phyloP scores from a whole-genome alignment of 225 moss, liverwort and hornwort species.

The Sphagnum contortum region DNA sequence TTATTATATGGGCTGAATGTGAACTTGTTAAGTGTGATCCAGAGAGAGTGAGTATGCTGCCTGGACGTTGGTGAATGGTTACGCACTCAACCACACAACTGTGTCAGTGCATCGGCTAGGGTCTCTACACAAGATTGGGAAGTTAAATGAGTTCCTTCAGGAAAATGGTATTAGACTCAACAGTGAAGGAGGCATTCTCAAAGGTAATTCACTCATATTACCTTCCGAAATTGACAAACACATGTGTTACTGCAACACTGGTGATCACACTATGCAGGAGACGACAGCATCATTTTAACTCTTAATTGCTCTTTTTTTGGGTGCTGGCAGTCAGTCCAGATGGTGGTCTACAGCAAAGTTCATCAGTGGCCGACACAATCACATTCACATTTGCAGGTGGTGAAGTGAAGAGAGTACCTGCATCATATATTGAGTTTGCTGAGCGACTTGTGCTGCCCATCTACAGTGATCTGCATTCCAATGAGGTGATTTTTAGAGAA shows the following conservation, averaged over 20 bases:
- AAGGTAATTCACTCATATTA: constrained; percentile 33
- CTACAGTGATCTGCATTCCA: constrained; percentile 34
- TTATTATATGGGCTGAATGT: too few relatives aligned
- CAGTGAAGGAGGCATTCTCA: constrained; percentile 81
- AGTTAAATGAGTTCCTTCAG: constrained; percentile 73
- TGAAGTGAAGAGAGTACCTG: constrained; percentile 69
- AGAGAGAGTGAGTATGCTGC: constrained; percentile 99
- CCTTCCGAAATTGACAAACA: too few relatives aligned
- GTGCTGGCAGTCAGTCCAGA: constrained; percentile 74
- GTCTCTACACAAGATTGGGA: constrained; percentile 44
- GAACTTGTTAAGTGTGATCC: not conserved
- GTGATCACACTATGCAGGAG: too few relatives aligned
- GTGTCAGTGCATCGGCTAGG: constrained; percentile 91
- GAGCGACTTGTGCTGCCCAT: constrained; percentile 76
- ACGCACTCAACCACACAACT: constrained; percentile 84
- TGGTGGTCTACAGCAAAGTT: constrained; percentile 90
- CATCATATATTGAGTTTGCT: constrained; percentile 96
- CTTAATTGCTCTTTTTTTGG: not conserved
- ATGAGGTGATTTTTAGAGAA: constrained; percentile 36
- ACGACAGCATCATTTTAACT: too few relatives aligned
- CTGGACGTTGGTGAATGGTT: constrained; percentile 95
- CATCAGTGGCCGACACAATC: constrained; percentile 80
- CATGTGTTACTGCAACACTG: too few relatives aligned
- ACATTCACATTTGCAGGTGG: constrained; percentile 61
- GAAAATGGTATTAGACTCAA: constrained; percentile 81